A percentile compares a stretch with the other conserved stretches of the same genome.
Conservation (phyloP, 352 stramenopile species). For the Pythium rishiriense region DNA sequence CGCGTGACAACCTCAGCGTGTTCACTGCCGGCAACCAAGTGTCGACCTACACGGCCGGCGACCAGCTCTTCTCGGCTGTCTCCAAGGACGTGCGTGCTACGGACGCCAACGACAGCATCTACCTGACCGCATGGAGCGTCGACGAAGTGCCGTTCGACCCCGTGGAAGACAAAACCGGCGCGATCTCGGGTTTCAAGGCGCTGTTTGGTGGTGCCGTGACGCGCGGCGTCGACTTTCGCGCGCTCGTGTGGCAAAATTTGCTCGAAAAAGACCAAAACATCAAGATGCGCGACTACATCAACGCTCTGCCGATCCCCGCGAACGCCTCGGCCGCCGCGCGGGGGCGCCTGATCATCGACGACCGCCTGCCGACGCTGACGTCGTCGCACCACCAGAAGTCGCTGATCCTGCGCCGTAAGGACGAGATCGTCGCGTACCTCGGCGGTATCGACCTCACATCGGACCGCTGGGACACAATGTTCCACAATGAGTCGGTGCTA, state of each 20-base stretch:
- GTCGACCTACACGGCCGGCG: constrained; percentile 38
- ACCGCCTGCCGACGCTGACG: constrained; percentile 32
- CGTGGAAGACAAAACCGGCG: constrained; percentile 26
- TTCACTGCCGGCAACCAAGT: constrained; percentile 55
- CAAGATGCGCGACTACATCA: constrained; percentile 58
- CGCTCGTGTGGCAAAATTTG: constrained; percentile 68
- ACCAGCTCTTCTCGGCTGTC: constrained; percentile 52
- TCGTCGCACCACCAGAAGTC: constrained; percentile 59
- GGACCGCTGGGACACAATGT: constrained; percentile 67
- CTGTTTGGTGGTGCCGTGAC: constrained; percentile 37
- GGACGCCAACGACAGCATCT: constrained; percentile 42
- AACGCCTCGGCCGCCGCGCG: constrained; percentile 21
- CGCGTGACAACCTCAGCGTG: constrained; percentile 42
- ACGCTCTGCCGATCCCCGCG: constrained; percentile 13
- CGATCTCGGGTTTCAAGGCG: constrained; percentile 36
- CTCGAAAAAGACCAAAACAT: constrained; percentile 54
- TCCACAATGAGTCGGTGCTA: constrained; percentile 47
- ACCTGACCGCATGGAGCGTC: constrained; percentile 42
- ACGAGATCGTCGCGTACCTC: constrained; percentile 43
- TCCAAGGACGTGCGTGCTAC: constrained; percentile 45
- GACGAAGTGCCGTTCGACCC: constrained; percentile 64
- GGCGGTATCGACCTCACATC: constrained; percentile 56
- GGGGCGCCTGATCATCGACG: constrained; percentile 41
- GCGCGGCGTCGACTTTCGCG: constrained; percentile 44
- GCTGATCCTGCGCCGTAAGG: constrained; percentile 31